phyloP scores from a whole-genome alignment of 305 asterid species.

The Fraxinus dipetala region DNA sequence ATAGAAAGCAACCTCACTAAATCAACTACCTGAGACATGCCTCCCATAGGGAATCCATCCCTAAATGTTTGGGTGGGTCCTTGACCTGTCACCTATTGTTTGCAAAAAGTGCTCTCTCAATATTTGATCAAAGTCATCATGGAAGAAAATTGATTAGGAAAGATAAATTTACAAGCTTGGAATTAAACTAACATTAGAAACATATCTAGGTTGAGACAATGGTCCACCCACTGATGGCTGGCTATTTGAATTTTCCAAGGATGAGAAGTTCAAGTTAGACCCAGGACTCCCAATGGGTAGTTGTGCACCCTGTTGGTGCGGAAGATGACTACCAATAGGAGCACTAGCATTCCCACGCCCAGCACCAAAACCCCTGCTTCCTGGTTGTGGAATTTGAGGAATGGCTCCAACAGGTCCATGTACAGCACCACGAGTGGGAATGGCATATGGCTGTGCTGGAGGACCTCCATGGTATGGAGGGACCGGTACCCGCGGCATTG shows the following conservation, averaged over 20 bases:
- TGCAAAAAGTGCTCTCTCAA: conserved; percentile 8
- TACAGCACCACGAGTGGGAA: conserved; percentile 89
- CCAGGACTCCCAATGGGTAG: conserved; percentile 68
- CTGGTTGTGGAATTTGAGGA: conserved; percentile 93
- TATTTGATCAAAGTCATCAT: conserved; percentile 14
- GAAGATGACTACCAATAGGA: conserved; percentile 91
- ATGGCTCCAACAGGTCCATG: conserved; percentile 95
- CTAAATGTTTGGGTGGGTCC: conserved; percentile 75
- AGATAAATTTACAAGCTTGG: conserved; percentile 15
- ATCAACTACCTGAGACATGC: conserved; percentile 82
- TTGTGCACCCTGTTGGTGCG: conserved; percentile 89
- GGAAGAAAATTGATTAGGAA: conserved; percentile 11
- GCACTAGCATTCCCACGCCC: conserved; percentile 89
- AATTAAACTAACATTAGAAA: conserved; percentile 61
- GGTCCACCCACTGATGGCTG: conserved; percentile 91
- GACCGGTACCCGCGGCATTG: conserved; percentile 80
- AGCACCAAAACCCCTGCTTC: conserved; percentile 86
- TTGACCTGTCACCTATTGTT: conserved; percentile 67
- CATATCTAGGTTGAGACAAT: conserved; percentile 92
- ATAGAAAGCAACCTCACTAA: conserved; percentile 10
- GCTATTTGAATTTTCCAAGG: conserved; percentile 82
- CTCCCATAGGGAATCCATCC: conserved; percentile 87
- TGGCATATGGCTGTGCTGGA: conserved; percentile 90
- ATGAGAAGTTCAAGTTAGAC: conserved; percentile 73
- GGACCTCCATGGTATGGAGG: conserved; percentile 85